phyloP scores from a whole-genome alignment of 2,329 filamentous ascomycete genomes.

The Pseudogymnoascus sp. region DNA sequence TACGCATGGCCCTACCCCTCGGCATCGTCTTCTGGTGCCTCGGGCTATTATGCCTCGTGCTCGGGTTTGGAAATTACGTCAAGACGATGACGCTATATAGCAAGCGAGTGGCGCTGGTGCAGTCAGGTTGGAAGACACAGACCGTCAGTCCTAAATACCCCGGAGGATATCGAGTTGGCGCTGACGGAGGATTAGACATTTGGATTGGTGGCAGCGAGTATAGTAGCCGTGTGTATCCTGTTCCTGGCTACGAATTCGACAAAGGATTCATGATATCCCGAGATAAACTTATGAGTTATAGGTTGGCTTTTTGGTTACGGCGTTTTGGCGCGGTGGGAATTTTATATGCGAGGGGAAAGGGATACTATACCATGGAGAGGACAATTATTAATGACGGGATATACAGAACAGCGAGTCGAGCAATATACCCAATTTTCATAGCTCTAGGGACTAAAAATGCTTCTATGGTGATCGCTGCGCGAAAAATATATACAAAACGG shows the following conservation, averaged over 20 bases:
- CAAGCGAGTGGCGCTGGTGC: constrained; percentile 71
- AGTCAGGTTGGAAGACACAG: constrained; percentile 91
- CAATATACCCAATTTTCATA: constrained; percentile 8
- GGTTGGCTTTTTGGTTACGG: background rate
- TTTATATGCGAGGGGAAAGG: background rate
- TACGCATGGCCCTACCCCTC: constrained; percentile 71
- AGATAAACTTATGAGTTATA: background rate
- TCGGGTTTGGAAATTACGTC: constrained; percentile 82
- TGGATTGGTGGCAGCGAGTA: constrained; percentile 52
- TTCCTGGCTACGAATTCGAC: constrained; percentile 42
- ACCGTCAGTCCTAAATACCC: constrained; percentile 40
- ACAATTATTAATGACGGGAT: background rate
- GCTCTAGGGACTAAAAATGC: constrained; percentile 1
- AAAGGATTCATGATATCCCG: background rate
- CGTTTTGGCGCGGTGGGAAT: background rate
- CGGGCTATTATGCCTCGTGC: constrained; percentile 65
- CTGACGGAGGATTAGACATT: constrained; percentile 44
- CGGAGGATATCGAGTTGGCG: background rate
- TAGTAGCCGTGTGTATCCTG: constrained; percentile 59
- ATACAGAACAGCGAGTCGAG: background rate
- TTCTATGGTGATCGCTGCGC: background rate
- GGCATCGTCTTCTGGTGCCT: constrained; percentile 85
- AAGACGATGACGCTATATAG: constrained; percentile 76
- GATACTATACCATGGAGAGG: constrained; percentile 1
- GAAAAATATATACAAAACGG: constrained; percentile 7